Conservation (phyloP, 768 basidiomycete genomes). For the Leccinum boreale region DNA sequence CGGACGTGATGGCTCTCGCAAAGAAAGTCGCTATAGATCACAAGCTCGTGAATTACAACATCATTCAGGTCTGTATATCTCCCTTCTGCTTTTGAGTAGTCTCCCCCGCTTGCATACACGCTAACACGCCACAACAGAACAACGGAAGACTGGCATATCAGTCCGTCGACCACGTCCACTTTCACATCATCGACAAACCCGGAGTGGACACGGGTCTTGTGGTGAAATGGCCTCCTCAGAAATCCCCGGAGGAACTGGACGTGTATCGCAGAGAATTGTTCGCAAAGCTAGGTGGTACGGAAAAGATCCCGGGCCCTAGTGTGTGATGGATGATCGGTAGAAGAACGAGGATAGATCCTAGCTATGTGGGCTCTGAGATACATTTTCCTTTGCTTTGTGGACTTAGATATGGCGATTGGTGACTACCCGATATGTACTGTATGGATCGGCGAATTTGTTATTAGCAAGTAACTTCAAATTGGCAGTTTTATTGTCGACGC, state of each 20-base stretch:
- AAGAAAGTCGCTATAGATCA: conserved; percentile 81
- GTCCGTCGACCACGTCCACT: conserved; percentile 83
- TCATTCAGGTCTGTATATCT: conserved; percentile 52
- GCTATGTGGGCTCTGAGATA: background rate
- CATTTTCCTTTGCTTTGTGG: background rate
- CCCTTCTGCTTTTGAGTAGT: background rate
- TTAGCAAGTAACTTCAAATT: background rate
- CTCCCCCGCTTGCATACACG: background rate
- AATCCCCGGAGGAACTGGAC: conserved; percentile 6
- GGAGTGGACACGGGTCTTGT: conserved; percentile 66
- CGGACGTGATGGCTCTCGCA: conserved; percentile 71
- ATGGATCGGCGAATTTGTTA: background rate
- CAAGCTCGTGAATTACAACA: conserved; percentile 75
- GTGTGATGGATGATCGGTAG: background rate
- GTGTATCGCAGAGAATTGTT: conserved; percentile 7
- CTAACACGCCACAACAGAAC: conserved; percentile 42
- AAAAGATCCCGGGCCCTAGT: background rate
- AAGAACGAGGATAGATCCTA: background rate
- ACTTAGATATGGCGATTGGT: background rate
- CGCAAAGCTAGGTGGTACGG: background rate
- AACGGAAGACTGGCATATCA: conserved; percentile 64
- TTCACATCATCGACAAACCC: conserved; percentile 92
- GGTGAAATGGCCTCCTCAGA: conserved; percentile 55
- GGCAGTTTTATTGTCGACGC: too few species aligned
- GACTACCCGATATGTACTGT: background rate